phyloP scores from a whole-genome alignment of 2,329 filamentous ascomycete genomes.

The Ophiostoma montium region DNA sequence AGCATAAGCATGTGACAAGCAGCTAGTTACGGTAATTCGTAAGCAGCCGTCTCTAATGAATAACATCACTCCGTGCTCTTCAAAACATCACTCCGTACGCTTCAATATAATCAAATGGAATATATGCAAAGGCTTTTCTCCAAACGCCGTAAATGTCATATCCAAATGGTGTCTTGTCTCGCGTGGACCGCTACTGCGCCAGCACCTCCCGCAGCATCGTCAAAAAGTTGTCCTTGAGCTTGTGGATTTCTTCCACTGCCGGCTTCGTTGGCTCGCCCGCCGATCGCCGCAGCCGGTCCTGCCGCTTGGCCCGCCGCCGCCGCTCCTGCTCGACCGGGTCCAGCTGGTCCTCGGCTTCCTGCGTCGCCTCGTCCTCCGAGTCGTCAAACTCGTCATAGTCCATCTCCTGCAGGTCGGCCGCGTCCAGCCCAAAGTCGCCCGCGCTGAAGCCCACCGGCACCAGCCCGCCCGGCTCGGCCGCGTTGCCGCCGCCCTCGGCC shows the following conservation, averaged over 20 bases:
- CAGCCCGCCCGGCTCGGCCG: constrained; percentile 16
- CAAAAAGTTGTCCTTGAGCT: constrained; percentile 66
- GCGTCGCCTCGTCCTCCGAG: constrained; percentile 48
- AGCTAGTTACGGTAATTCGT: too few species aligned
- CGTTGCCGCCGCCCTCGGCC: constrained; percentile 50
- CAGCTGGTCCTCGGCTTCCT: constrained; percentile 62
- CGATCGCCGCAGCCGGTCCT: constrained; percentile 64
- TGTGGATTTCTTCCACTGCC: constrained; percentile 61
- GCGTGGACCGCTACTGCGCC: constrained; percentile 42
- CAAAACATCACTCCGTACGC: too few species aligned
- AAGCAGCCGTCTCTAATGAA: too few species aligned
- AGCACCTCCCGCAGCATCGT: constrained; percentile 70
- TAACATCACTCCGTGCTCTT: too few species aligned
- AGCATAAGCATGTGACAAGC: too few species aligned
- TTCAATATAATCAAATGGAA: too few species aligned
- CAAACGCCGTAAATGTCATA: neutral
- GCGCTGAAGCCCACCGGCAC: constrained; percentile 54
- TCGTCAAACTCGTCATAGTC: constrained; percentile 57
- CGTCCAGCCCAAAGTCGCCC: constrained; percentile 79
- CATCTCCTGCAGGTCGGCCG: constrained; percentile 76
- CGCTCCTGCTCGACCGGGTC: constrained; percentile 84
- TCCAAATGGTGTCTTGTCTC: too few species aligned
- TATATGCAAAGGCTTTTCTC: too few species aligned
- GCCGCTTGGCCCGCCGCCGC: constrained; percentile 58
- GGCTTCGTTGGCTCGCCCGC: constrained; percentile 81